Base-by-base conservation (phyloP, 1,139 yeast species). In the Pichia sp. region DNA sequence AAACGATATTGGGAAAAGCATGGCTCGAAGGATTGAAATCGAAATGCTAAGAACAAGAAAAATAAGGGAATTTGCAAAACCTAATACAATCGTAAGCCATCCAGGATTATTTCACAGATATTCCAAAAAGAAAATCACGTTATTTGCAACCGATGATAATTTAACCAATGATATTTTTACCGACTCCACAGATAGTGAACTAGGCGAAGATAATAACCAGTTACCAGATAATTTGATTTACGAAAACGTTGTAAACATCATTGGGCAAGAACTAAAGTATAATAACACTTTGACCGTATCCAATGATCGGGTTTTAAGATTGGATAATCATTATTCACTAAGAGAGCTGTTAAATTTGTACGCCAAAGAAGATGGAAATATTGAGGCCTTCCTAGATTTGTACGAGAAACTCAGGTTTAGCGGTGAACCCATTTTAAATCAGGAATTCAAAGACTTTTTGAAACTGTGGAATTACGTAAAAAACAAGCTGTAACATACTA, bases 391-490 rank as follows among this genome's bases (percentile, higher is more conserved):
- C 51, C 64, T 81, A 9, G 66, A 65, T 1, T 61, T 77, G n/a
- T 88, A 87, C 62, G 96, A 88, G 52, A 68, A 68, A 42, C 71
- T 83, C 35, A 68, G 88, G 49, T 90, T 79, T 60, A 77, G 94
- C 1, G 84, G 84, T 1, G 63, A 71, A 28, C 71, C 80, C 26
- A 77, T 87, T 11, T 63, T 72, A 1, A 81, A 83, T 50, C 66
- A 63, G 2, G 82, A 83, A 41, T 78, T 88, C 55, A 65, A 79
- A 36, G 70, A 67, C 37, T 81, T 86, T 55, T 75, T 88, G 72
- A 41, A 43, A 8, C 47, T 53, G 10, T 59, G 63, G 63, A 53
- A 51, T 40, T 49, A 51, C 35, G 49, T 55, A n/a, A 55, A 54
- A 39, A 27, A 42, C n/a, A 40, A 41, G 27, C 27, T 45, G n/a